A percentile compares a stretch with the other conserved stretches of the same genome.
These are phyloP conservation scores for Spinellus fusiger DNA, from an alignment of 192 early-diverging fungal species.

Conservation along the genomic window DNA sequence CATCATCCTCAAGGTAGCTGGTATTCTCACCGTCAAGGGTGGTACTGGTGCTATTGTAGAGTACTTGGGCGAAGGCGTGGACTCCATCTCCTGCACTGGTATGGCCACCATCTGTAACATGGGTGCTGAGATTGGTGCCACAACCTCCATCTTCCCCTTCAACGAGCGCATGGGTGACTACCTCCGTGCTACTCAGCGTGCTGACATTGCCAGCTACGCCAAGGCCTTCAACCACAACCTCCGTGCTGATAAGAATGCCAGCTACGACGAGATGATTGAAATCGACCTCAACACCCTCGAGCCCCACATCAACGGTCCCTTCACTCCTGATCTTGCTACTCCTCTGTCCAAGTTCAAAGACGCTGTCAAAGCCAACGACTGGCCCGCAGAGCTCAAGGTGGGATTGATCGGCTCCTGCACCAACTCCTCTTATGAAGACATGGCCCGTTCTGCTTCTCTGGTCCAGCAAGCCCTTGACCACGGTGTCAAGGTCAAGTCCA, in stretches of 20 bases:
- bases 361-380: slow-evolving; percentile 77
- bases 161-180: slow-evolving; percentile 89
- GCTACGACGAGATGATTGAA: slow-evolving; percentile 93
- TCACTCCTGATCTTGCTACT: slow-evolving; percentile 93
- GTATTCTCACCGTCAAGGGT: slow-evolving; percentile 94
- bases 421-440: slow-evolving; percentile 98
- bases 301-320: slow-evolving; percentile 96
- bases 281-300: slow-evolving; percentile 90
- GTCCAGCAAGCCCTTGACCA: slow-evolving; percentile 75
- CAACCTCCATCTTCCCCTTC: slow-evolving; percentile 95
- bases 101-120: slow-evolving; percentile 99
- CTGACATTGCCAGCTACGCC: slow-evolving; percentile 71
- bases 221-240: slow-evolving; percentile 86
- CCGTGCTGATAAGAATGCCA: slow-evolving; percentile 76
- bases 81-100: slow-evolving; percentile 91
- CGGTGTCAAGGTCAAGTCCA: slow-evolving; percentile 76
- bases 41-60: slow-evolving; percentile 96
- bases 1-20: slow-evolving; percentile 92
- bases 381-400: slow-evolving; percentile 84
- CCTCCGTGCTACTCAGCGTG: slow-evolving; percentile 81
- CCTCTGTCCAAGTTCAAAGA: slow-evolving; percentile 91
- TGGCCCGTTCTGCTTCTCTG: slow-evolving; percentile 87
- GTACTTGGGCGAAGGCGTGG: slow-evolving; percentile 94
- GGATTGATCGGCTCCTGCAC: slow-evolving; percentile 97
- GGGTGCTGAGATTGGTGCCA: slow-evolving; percentile 98